These are phyloP conservation scores for Trichoderma sp. DNA, from an alignment of 2,329 filamentous ascomycete species.

Conservation along the genomic window DNA sequence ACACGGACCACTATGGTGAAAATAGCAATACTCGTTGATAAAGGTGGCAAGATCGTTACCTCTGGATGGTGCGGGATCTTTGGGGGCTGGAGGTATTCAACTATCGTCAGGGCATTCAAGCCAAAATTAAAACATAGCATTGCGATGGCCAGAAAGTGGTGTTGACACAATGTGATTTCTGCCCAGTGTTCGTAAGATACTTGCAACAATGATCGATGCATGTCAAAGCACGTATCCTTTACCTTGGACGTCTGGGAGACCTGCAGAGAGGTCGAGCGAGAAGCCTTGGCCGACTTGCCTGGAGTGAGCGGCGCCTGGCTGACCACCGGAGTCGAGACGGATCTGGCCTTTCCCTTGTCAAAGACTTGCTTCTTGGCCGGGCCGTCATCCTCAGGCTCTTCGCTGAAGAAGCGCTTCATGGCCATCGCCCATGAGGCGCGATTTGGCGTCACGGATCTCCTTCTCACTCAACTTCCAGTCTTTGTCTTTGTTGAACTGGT, in stretches of 20 bases:
- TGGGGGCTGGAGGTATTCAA: too few relatives aligned
- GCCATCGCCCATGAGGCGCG: conserved; percentile 1
- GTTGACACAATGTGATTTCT: too few relatives aligned
- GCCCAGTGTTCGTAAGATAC: background rate
- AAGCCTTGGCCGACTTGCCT: background rate
- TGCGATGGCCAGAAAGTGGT: too few relatives aligned
- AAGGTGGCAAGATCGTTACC: too few relatives aligned
- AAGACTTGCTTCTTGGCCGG: conserved; percentile 5
- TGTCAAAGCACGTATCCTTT: background rate
- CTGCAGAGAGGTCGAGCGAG: background rate
- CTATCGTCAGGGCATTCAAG: too few relatives aligned
- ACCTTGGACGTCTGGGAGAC: background rate
- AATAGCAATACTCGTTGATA: background rate
- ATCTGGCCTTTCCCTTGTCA: background rate
- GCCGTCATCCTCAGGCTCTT: background rate
- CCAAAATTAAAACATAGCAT: too few relatives aligned
- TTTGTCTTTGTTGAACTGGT: background rate
- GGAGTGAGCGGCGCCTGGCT: background rate
- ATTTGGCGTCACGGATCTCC: conserved; percentile 10
- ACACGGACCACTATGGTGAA: background rate
- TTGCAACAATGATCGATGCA: background rate
- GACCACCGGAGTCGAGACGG: background rate
- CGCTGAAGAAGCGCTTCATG: conserved; percentile 1
- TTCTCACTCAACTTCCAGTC: conserved; percentile 11
- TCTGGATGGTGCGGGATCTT: too few relatives aligned